Evolutionary conservation across 495 filamentous ascomycete genomes (phyloP).

Genomic region (Choiromyces venosus): DNA sequence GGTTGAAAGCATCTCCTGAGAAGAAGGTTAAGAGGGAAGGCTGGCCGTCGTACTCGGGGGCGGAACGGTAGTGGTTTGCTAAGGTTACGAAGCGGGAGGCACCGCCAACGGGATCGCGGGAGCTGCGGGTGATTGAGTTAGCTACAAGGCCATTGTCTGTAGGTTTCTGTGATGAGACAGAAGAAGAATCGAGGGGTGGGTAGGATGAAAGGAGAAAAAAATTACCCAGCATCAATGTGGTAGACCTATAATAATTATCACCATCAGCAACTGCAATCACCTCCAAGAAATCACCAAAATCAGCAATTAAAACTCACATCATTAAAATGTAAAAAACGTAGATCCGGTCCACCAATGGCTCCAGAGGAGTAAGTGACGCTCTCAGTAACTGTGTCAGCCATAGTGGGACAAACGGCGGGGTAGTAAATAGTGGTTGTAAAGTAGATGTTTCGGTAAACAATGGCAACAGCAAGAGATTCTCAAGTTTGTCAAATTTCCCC

Average conservation of each 20-base stretch:
- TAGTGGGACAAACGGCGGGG: constrained; percentile 33
- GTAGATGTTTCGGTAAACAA: neutral
- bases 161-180: neutral
- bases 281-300: neutral
- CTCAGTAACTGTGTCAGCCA: constrained; percentile 22
- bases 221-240: constrained; percentile 58
- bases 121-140: constrained; percentile 47
- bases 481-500: neutral
- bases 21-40: constrained; percentile 71
- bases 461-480: neutral
- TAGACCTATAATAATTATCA: constrained; percentile 49
- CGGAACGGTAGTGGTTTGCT: constrained; percentile 62
- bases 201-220: neutral
- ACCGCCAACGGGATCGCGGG: constrained; percentile 75
- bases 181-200: neutral
- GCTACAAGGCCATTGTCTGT: neutral
- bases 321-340: constrained; percentile 83
- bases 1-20: constrained; percentile 89
- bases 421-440: constrained; percentile 5
- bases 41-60: constrained; percentile 54
- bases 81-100: constrained; percentile 73
- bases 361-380: constrained; percentile 53
- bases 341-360: constrained; percentile 54
- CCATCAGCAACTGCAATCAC: neutral
- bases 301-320: constrained; percentile 52